These are phyloP conservation scores for button mushroom (Agaricus bisporus) DNA, from an alignment of 768 basidiomycete species.

Conservation along the genomic window DNA sequence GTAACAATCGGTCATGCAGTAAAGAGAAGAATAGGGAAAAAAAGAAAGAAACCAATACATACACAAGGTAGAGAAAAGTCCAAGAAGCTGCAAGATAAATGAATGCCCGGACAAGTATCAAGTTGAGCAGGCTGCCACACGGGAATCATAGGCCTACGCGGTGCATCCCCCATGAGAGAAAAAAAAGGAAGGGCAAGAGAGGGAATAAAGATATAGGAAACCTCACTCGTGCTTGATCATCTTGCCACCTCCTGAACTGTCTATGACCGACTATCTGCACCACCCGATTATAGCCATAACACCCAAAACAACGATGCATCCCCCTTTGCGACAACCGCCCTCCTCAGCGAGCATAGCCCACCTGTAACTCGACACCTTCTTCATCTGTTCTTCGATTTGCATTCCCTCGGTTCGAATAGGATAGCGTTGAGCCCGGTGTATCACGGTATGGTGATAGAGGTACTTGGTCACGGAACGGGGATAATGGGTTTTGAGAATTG, in stretches of 20 bases:
- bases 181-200: not conserved
- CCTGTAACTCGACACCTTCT: conserved; percentile 29
- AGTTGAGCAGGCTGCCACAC: conserved; percentile 3
- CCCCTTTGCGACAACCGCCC: not conserved
- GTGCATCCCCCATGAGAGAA: not conserved
- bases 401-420: conserved; percentile 17
- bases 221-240: conserved; percentile 1
- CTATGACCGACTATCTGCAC: not conserved
- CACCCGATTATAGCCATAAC: not conserved
- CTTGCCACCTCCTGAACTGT: not conserved
- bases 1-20: not conserved
- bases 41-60: not conserved
- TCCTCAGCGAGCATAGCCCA: conserved; percentile 28
- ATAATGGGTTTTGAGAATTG: conserved; percentile 12
- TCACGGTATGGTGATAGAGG: conserved; percentile 22
- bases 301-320: not conserved
- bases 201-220: not conserved
- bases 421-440: conserved; percentile 15
- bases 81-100: not conserved
- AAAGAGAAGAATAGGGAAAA: not conserved
- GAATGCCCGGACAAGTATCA: not conserved
- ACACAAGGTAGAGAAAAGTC: not conserved
- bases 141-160: not conserved
- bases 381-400: conserved; percentile 19
- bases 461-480: conserved; percentile 24